phyloP scores from a whole-genome alignment of 768 basidiomycete species.

The Collybiopsis luxurians region DNA sequence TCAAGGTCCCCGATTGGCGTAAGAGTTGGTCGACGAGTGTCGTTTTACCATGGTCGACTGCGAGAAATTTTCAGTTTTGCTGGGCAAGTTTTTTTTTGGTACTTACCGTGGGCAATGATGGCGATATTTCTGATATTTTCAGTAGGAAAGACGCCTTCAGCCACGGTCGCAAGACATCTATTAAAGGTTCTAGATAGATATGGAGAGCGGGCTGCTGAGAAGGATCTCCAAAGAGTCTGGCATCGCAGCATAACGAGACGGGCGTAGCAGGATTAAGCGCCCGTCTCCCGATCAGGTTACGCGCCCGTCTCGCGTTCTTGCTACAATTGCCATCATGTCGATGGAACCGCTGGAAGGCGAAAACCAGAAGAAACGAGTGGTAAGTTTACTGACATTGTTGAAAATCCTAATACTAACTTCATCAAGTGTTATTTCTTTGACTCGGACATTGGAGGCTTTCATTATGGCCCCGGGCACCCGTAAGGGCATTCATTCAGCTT shows the following conservation, averaged over 20 bases:
- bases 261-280: not conserved
- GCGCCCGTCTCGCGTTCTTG: not conserved
- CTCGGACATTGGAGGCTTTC: slow-evolving; percentile 98
- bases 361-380: slow-evolving; percentile 80
- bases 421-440: slow-evolving; percentile 99
- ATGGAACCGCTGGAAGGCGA: slow-evolving; percentile 73
- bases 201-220: not conserved
- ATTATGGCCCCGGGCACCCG: slow-evolving; percentile 98
- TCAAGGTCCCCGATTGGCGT: slow-evolving; percentile 47
- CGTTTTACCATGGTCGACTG: slow-evolving; percentile 54
- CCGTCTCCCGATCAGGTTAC: not conserved
- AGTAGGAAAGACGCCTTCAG: slow-evolving; percentile 16
- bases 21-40: slow-evolving; percentile 51
- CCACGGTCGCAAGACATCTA: not conserved
- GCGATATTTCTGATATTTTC: slow-evolving; percentile 46
- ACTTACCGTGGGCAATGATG: slow-evolving; percentile 50
- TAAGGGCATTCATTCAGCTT: slow-evolving; percentile 31
- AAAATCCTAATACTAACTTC: no score
- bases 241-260: slow-evolving; percentile 1
- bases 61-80: not conserved
- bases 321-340: not conserved
- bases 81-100: not conserved
- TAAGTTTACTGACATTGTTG: slow-evolving; percentile 53
- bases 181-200: not conserved
- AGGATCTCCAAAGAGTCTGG: slow-evolving; percentile 1